phyloP scores from a whole-genome alignment of 2,329 filamentous ascomycete species.

The Macrophomina pseudophaseolina region DNA sequence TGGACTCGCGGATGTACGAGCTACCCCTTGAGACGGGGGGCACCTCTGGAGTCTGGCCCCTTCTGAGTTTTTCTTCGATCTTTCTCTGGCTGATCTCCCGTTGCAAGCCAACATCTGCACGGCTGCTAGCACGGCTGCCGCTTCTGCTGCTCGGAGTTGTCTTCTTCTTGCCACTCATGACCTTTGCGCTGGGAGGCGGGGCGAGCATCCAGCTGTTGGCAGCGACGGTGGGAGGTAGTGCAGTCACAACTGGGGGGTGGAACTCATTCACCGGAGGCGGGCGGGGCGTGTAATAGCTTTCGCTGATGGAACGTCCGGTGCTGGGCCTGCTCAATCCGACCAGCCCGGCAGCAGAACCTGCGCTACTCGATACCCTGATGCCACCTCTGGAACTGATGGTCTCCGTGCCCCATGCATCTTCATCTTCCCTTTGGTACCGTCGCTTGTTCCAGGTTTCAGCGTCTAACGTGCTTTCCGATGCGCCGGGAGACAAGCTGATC shows the following conservation, averaged over 20 bases:
- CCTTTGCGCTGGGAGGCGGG: conserved; percentile 83
- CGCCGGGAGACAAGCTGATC: conserved; percentile 27
- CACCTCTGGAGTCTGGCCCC: conserved; percentile 43
- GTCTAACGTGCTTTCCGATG: conserved; percentile 41
- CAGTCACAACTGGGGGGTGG: conserved; percentile 82
- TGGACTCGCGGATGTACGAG: conserved; percentile 38
- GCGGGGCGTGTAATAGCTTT: conserved; percentile 46
- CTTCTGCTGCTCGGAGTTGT: conserved; percentile 62
- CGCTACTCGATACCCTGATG: conserved; percentile 50
- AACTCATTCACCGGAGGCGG: conserved; percentile 82
- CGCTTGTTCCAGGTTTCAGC: conserved; percentile 73
- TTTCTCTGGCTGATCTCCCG: conserved; percentile 47
- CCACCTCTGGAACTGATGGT: conserved; percentile 44
- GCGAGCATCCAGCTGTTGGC: conserved; percentile 91
- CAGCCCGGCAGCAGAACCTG: conserved; percentile 40
- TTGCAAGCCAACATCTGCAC: conserved; percentile 43
- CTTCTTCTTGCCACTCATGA: conserved; percentile 87
- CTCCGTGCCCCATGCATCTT: conserved; percentile 78
- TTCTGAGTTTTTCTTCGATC: conserved; percentile 42
- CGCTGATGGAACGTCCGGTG: conserved; percentile 34
- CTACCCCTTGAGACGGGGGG: conserved; percentile 43
- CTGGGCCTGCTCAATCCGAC: conserved; percentile 37
- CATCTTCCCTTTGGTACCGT: conserved; percentile 85
- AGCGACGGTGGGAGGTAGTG: conserved; percentile 69
- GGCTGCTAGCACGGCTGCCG: conserved; percentile 48